Percentiles rank a stretch among this genome's conserved stretches.
phyloP scores from a whole-genome alignment of 495 filamentous ascomycete genomes.

The Wilcoxina mikolae region DNA sequence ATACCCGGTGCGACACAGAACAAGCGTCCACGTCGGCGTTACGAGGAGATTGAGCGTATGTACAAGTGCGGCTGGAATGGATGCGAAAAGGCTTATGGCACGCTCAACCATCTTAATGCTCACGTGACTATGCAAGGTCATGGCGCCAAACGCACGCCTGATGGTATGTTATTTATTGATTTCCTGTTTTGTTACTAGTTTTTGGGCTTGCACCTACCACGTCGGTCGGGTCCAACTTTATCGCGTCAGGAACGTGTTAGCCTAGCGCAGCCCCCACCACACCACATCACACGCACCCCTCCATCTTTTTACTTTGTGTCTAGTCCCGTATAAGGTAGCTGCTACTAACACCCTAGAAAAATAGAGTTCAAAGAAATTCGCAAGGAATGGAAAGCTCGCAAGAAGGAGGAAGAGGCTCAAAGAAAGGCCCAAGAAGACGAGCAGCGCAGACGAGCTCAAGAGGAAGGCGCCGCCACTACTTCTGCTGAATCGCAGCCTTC shows the following conservation, averaged over 20 bases:
- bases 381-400: slow-evolving; percentile 96
- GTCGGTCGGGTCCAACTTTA: not conserved
- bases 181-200: not conserved
- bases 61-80: slow-evolving; percentile 99
- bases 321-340: not conserved
- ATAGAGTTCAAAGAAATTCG: slow-evolving; percentile 98
- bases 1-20: slow-evolving; percentile 96
- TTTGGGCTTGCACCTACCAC: slow-evolving; percentile 3
- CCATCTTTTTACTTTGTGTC: not conserved
- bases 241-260: slow-evolving; percentile 4
- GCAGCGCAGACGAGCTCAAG: slow-evolving; percentile 15
- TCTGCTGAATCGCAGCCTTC: slow-evolving; percentile 15
- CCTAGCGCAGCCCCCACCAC: not conserved
- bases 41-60: slow-evolving; percentile 99
- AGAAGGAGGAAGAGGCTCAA: slow-evolving; percentile 90
- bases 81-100: slow-evolving; percentile 96
- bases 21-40: slow-evolving; percentile 84
- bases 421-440: slow-evolving; percentile 81
- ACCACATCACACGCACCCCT: not conserved
- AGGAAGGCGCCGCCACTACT: slow-evolving; percentile 11
- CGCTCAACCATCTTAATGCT: slow-evolving; percentile 88
- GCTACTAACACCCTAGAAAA: slow-evolving; percentile 1
- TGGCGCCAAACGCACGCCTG: slow-evolving; percentile 79
- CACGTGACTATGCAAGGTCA: slow-evolving; percentile 98
- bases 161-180: slow-evolving; percentile 47